These are phyloP conservation scores for Dispira parvispora DNA, from an alignment of 192 early-diverging fungal genomes.

Conservation along the genomic window DNA sequence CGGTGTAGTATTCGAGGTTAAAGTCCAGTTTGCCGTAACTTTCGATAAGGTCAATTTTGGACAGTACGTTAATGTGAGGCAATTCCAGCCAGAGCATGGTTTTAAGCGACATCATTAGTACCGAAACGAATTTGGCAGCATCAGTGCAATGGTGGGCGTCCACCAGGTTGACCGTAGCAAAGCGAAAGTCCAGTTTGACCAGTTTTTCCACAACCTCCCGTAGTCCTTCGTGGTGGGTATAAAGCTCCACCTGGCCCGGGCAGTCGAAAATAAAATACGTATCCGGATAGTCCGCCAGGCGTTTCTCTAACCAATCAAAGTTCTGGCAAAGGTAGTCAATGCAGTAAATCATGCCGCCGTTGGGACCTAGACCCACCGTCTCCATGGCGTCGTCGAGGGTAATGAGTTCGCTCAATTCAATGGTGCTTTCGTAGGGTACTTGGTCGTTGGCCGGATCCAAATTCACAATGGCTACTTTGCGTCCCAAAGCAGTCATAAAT, in stretches of 20 bases:
- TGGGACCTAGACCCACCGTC: constrained; percentile 76
- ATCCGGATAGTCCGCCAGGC: constrained; percentile 45
- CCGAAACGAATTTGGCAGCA: constrained; percentile 83
- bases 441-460: constrained; percentile 94
- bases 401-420: constrained; percentile 79
- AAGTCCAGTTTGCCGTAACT: constrained; percentile 67
- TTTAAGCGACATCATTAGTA: constrained; percentile 72
- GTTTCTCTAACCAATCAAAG: constrained; percentile 76
- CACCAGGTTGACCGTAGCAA: constrained; percentile 71
- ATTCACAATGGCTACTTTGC: constrained; percentile 81
- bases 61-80: constrained; percentile 93
- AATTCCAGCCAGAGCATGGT: constrained; percentile 88
- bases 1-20: constrained; percentile 87
- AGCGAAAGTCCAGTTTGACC: constrained; percentile 40
- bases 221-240: constrained; percentile 81
- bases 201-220: constrained; percentile 55
- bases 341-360: constrained; percentile 94
- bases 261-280: constrained; percentile 93
- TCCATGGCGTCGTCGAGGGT: constrained; percentile 88
- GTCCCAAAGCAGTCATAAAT: constrained; percentile 61
- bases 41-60: constrained; percentile 83
- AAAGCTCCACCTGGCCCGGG: constrained; percentile 95
- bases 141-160: constrained; percentile 89
- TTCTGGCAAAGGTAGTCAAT: constrained; percentile 88
- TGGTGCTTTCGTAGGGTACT: constrained; percentile 63